These are phyloP conservation scores for Gremmenia infestans DNA, from an alignment of 2,329 filamentous ascomycete genomes.

Conservation along the genomic window DNA sequence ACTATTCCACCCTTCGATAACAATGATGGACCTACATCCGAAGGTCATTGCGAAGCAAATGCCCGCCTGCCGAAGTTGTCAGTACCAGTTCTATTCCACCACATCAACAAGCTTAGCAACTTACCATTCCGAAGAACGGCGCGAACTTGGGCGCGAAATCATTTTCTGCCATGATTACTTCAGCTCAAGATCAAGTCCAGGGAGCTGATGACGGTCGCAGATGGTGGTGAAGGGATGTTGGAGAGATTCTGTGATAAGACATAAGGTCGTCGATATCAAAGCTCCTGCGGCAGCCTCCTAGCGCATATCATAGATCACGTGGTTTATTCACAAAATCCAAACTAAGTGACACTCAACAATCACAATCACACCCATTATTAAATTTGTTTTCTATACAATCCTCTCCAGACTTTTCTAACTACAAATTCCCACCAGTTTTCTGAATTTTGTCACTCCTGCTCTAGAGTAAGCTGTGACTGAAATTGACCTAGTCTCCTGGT, in stretches of 20 bases:
- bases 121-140: slow-evolving; percentile 84
- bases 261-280: not conserved
- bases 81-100: slow-evolving; percentile 13
- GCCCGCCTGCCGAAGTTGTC: slow-evolving; percentile 52
- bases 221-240: slow-evolving; percentile 15
- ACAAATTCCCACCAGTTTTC: not conserved
- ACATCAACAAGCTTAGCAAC: slow-evolving; percentile 31
- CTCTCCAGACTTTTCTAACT: not conserved
- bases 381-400: not conserved
- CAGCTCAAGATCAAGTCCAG: slow-evolving; percentile 11
- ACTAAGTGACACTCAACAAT: not conserved
- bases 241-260: not conserved
- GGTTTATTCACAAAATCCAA: not conserved
- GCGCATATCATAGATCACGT: not conserved
- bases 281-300: not conserved
- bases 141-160: slow-evolving; percentile 73
- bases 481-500: too few relatives aligned
- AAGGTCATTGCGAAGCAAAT: slow-evolving; percentile 81
- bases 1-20: slow-evolving; percentile 26
- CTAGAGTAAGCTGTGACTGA: too few relatives aligned
- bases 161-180: slow-evolving; percentile 47
- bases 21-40: slow-evolving; percentile 55
- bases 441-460: too few relatives aligned
- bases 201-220: slow-evolving; percentile 9
- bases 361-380: not conserved